phyloP scores from a whole-genome alignment of 1,284 basidiomycete genomes.

The Schizopora paradoxa region DNA sequence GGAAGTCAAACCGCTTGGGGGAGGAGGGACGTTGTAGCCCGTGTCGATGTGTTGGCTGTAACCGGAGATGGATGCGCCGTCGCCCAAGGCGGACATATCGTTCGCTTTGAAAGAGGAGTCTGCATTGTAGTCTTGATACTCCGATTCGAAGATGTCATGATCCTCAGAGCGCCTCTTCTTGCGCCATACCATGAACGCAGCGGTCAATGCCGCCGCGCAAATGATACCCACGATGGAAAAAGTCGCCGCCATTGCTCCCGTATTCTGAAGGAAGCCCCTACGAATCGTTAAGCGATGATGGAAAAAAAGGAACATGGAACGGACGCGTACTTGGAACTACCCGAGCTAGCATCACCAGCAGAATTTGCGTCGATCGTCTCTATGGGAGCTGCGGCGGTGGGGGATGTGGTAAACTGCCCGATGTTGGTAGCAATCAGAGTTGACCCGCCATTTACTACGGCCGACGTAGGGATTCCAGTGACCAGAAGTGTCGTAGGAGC shows the following conservation, averaged over 20 bases:
- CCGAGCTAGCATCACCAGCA: not conserved
- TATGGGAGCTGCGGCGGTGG: not conserved
- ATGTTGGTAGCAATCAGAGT: slow-evolving; percentile 6
- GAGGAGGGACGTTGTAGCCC: slow-evolving; percentile 1
- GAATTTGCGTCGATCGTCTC: too few species aligned
- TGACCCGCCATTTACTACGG: not conserved
- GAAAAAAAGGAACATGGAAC: too few species aligned
- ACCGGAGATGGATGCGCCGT: slow-evolving; percentile 2
- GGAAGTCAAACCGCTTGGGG: not conserved
- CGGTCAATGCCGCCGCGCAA: slow-evolving; percentile 10
- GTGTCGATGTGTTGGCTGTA: not conserved
- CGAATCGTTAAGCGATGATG: too few species aligned
- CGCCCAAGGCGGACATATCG: slow-evolving; percentile 10
- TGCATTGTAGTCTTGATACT: slow-evolving; percentile 10
- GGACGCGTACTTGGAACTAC: not conserved
- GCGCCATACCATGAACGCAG: slow-evolving; percentile 3
- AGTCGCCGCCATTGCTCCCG: slow-evolving; percentile 20
- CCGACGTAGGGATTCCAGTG: not conserved
- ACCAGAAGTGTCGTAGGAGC: not conserved
- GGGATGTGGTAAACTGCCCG: not conserved
- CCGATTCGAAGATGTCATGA: slow-evolving; percentile 13
- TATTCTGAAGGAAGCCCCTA: slow-evolving; percentile 20
- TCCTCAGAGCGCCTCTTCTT: slow-evolving; percentile 9
- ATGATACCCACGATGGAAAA: slow-evolving; percentile 20
- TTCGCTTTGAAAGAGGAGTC: slow-evolving; percentile 1